Base-by-base conservation (phyloP, 495 filamentous ascomycete genomes). In the Durotheca rogersii region DNA sequence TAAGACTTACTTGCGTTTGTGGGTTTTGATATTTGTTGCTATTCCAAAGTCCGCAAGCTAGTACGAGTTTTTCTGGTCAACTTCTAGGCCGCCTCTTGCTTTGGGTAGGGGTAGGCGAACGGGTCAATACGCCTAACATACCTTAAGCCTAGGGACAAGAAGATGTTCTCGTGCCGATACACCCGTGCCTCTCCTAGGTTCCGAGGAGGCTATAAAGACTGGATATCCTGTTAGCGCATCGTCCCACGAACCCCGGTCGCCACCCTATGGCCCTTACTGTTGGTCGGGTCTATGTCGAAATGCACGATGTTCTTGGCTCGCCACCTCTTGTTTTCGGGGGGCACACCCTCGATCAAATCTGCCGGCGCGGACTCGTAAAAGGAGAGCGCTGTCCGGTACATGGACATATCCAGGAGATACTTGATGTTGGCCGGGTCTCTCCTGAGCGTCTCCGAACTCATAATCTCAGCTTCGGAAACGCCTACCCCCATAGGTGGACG, bases 31-130 rank as follows among this genome's bases (percentile, higher is more conserved):
- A 2, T 16, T 1, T 2, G 15, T 2, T 6, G 56, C 23, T 12
- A 53, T 32, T 6, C 56, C 56, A 32, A 50, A 59, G 44, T 59
- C 56, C 7, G 39, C 56, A 16, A 59, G 44, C 56, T 59, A 10
- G 29, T 41, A 23, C n/a, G n/a, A n/a, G n/a, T n/a, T n/a, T n/a
- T n/a, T n/a, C n/a, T n/a, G 11, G 23, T 27, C 9, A 27, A 9
- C 23, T 16, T 30, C 50, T 41, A 59, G 50, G 21, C 9, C 23
- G 4, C 23, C 11, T 32, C 21, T 1, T 12, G 2, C 27, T 1
- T 7, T 0, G 21, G 12, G 14, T 7, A 6, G 34, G n/a, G 30
- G n/a, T n/a, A n/a, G n/a, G n/a, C n/a, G n/a, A n/a, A n/a, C n/a
- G n/a, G n/a, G n/a, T n/a, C n/a, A n/a, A 33, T 11, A 38, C n/a